Evolutionary conservation across 306 rosid genomes (phyloP), one percentile per base, ranked within the genome.

Genomic region (Quercus aquifolioides): DNA sequence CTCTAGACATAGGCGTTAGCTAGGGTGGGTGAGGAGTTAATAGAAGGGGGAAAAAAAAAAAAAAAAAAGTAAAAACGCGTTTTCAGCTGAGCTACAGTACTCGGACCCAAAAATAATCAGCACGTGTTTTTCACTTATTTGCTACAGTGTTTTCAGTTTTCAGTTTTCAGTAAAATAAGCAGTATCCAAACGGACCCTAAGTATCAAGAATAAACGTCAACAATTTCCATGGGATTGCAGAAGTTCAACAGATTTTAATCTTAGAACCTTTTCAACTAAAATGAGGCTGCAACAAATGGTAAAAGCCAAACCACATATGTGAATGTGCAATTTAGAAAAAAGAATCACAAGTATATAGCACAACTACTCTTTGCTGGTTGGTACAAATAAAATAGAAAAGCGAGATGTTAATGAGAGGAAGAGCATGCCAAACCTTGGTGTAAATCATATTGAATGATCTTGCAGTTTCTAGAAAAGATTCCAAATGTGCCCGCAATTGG

Each of bases 381-480:
- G 46, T 13, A 8, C 67, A 56, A 52, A 65, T 63, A 15, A 60
- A n/a, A 83, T 13, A 70, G 58, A 21, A 35, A 51, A 23, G 28
- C 4, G 13, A 70, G 46, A 31, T 65, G 28, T 23, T 76, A 49
- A 20, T 28, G n/a, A 73, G 62, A 74, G 73, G 8, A 82, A 69
- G 9, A 17, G 57, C 23, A 71, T 49, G 1, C 63, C 85, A 64
- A 30, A 94, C 99, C 99, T 94, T 94, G 46, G 97, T 90, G 86
- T 92, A 94, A 74, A 94, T 94, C 75, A 80, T 82, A 84, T 94
- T 94, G 86, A 91, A 94, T 63, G 94, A 81, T 85, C 97, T 91
- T 30, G 99, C 99, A 59, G 99, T 94, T 87, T 94, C 97, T 58
- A 94, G 91, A 80, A 94, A 94, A 75, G 97, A 94, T 80, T 90